Evolutionary conservation across 192 early-diverging fungal genomes (phyloP).

Genomic region (Backusella psychrophila): DNA sequence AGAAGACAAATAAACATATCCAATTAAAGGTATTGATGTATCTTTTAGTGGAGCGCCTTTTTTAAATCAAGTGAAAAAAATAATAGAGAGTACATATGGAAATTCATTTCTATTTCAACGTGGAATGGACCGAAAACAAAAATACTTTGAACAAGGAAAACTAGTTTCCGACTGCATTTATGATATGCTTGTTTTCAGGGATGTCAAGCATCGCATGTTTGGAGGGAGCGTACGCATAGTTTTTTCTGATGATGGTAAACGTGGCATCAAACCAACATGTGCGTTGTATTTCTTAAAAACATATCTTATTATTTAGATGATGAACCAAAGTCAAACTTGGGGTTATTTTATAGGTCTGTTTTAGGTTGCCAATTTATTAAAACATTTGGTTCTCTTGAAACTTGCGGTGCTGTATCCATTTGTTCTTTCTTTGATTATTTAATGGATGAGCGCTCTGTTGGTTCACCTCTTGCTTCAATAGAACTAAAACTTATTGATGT

Average conservation of each 20-base stretch:
- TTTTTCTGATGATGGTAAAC: slow-evolving; percentile 19
- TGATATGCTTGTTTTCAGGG: slow-evolving; percentile 42
- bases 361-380: slow-evolving; percentile 62
- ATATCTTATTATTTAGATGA: slow-evolving; percentile 5
- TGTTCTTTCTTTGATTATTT: slow-evolving; percentile 42
- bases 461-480: slow-evolving; percentile 56
- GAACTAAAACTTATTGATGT: slow-evolving; percentile 81
- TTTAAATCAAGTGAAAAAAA: slow-evolving; percentile 27
- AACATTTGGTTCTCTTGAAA: slow-evolving; percentile 41
- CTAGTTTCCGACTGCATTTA: slow-evolving; percentile 36
- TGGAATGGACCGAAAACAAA: slow-evolving; percentile 34
- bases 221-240: slow-evolving; percentile 37
- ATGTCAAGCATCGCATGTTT: slow-evolving; percentile 36
- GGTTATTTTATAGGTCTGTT: slow-evolving; percentile 54
- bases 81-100: slow-evolving; percentile 32
- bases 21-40: neutral
- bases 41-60: slow-evolving; percentile 29
- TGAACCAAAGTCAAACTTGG: slow-evolving; percentile 2
- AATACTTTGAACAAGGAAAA: slow-evolving; percentile 29
- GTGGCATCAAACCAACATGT: neutral
- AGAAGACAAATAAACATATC: neutral
- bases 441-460: slow-evolving; percentile 50
- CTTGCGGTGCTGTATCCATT: slow-evolving; percentile 28
- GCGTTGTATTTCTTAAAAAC: neutral
- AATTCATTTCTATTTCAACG: slow-evolving; percentile 35